These are phyloP conservation scores for Scutellaria baicalensis DNA, from an alignment of 257 asterid genomes.

Conservation along the genomic window DNA sequence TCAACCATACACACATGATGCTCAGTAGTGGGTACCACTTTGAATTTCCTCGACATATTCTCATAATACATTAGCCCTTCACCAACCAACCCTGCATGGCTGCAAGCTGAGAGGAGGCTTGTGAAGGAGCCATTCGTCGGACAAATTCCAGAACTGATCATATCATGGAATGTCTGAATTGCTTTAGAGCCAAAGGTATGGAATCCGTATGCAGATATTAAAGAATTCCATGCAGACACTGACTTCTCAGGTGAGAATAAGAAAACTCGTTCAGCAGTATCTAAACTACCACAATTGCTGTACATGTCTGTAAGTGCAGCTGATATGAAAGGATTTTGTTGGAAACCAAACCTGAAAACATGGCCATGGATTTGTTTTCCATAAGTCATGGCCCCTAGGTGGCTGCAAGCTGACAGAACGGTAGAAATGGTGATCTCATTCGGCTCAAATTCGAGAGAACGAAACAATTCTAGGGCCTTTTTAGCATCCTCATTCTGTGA, in stretches of 20 bases:
- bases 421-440: constrained; percentile 57
- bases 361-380: constrained; percentile 67
- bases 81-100: constrained; percentile 58
- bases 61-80: constrained; percentile 43
- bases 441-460: constrained; percentile 50
- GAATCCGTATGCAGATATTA: constrained; percentile 59
- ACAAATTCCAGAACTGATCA: constrained; percentile 32
- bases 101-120: constrained; percentile 62
- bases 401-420: constrained; percentile 56
- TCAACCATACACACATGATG: constrained; percentile 57
- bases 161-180: constrained; percentile 33
- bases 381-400: constrained; percentile 37
- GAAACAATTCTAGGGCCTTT: constrained; percentile 42
- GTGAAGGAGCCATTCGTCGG: constrained; percentile 57
- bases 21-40: constrained; percentile 32
- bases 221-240: constrained; percentile 51
- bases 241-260: constrained; percentile 29
- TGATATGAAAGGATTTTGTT: constrained; percentile 36
- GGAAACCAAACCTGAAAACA: constrained; percentile 28
- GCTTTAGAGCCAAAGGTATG: constrained; percentile 45
- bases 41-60: constrained; percentile 23
- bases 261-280: constrained; percentile 41
- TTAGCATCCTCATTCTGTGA: constrained; percentile 60
- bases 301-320: constrained; percentile 63
- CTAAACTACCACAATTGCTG: constrained; percentile 62